phyloP scores from a whole-genome alignment of 345 rosid genomes.

The Hibiscus syriacus region DNA sequence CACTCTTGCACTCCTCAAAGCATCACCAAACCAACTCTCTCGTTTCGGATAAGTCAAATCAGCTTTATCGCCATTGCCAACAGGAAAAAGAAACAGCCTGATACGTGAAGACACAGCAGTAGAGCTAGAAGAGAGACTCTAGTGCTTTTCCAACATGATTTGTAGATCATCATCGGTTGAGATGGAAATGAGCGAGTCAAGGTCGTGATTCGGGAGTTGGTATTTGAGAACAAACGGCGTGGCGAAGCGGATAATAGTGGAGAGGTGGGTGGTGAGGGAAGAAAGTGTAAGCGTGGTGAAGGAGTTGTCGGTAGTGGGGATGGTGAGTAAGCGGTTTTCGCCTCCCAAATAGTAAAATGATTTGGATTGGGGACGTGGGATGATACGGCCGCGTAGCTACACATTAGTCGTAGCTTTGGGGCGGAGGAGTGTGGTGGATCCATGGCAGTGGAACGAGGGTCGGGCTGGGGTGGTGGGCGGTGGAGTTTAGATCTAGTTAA shows the following conservation, averaged over 20 bases:
- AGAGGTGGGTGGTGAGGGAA: conserved; percentile 30
- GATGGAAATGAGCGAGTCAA: conserved; percentile 53
- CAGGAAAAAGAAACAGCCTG: conserved; percentile 44
- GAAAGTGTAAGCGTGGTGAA: conserved; percentile 12
- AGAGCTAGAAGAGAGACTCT: conserved; percentile 20
- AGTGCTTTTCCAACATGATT: conserved; percentile 60
- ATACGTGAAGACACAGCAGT: conserved; percentile 26
- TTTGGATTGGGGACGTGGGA: conserved; percentile 45
- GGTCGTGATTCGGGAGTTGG: conserved; percentile 60
- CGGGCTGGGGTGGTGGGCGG: not conserved
- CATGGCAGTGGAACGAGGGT: conserved; percentile 8
- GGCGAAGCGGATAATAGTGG: conserved; percentile 25
- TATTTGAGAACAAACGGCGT: conserved; percentile 40
- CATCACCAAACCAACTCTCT: conserved; percentile 75
- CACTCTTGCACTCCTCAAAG: conserved; percentile 47
- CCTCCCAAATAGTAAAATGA: conserved; percentile 51
- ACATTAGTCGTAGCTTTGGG: conserved; percentile 62
- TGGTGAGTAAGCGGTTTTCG: conserved; percentile 45
- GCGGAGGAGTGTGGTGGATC: not conserved
- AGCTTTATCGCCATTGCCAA: not conserved
- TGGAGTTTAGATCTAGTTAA: not conserved
- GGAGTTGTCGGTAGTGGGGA: conserved; percentile 24
- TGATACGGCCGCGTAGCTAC: conserved; percentile 69
- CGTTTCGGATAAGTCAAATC: conserved; percentile 63
- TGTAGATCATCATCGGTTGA: conserved; percentile 58